Conservation (phyloP, 139 green algal genomes). For the Chlamydomonas applanata region DNA sequence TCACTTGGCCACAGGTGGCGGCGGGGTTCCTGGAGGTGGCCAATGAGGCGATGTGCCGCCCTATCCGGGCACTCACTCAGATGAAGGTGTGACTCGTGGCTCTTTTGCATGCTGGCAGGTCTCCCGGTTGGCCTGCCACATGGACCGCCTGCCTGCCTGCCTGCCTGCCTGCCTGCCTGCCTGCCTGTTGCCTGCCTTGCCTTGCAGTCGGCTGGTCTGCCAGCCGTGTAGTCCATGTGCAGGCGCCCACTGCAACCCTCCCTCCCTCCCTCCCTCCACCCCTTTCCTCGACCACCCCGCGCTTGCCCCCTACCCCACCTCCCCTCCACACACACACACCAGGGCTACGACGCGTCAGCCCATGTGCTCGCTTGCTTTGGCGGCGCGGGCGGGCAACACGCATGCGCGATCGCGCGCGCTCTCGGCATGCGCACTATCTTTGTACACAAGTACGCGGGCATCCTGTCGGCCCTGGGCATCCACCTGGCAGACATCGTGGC, state of each 20-base stretch:
- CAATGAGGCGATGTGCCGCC: constrained; percentile 98
- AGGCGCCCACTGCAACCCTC: too few relatives aligned
- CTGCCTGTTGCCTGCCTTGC: too few relatives aligned
- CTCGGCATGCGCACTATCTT: constrained; percentile 95
- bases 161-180: too few relatives aligned
- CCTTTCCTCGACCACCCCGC: too few relatives aligned
- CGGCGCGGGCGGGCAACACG: constrained; percentile 93
- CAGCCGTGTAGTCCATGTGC: too few relatives aligned
- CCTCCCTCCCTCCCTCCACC: too few relatives aligned
- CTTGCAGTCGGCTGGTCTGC: too few relatives aligned
- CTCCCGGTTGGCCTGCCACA: too few relatives aligned
- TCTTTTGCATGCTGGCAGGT: too few relatives aligned
- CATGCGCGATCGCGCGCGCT: constrained; percentile 86
- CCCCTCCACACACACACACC: background rate
- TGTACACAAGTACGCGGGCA: constrained; percentile 83
- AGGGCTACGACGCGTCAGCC: constrained; percentile 83
- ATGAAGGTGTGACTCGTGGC: constrained; percentile 52
- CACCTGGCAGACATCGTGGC: constrained; percentile 89
- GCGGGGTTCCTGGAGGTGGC: constrained; percentile 87
- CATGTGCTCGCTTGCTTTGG: constrained; percentile 95
- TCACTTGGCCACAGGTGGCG: too few relatives aligned
- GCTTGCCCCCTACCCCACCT: too few relatives aligned
- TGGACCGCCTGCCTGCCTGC: too few relatives aligned
- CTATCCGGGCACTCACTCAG: constrained; percentile 90
- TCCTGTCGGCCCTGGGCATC: constrained; percentile 94